Evolutionary conservation across 768 basidiomycete species (phyloP).

Genomic region (Leccinum subgranulosum): DNA sequence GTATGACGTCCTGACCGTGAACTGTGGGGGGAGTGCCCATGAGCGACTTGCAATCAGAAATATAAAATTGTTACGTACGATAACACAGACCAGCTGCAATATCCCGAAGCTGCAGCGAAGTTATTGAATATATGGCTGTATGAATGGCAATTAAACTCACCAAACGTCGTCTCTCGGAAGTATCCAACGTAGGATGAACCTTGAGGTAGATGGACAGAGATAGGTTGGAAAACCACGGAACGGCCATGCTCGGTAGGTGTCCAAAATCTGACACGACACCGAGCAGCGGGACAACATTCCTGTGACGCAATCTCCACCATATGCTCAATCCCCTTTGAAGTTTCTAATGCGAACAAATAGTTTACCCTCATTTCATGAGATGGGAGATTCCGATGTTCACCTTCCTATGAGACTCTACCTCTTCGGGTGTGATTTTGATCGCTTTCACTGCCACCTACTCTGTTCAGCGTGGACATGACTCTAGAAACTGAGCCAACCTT

Average conservation of each 20-base stretch:
- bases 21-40: conserved; percentile 8
- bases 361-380: not conserved
- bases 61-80: conserved; percentile 14
- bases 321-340: conserved; percentile 30
- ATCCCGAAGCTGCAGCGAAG: conserved; percentile 16
- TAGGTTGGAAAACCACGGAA: conserved; percentile 31
- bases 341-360: conserved; percentile 5
- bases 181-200: not conserved
- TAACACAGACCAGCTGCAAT: conserved; percentile 22
- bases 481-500: conserved; percentile 2
- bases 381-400: not conserved
- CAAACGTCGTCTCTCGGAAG: conserved; percentile 2
- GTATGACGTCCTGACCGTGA: conserved; percentile 25
- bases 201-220: conserved; percentile 24
- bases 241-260: conserved; percentile 28
- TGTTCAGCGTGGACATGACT: not conserved
- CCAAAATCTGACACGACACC: conserved; percentile 32
- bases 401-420: not conserved
- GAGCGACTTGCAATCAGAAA: not conserved
- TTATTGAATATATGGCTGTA: not conserved
- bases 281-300: conserved; percentile 30
- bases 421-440: conserved; percentile 1
- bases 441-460: conserved; percentile 23
- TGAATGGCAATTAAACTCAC: conserved; percentile 4
- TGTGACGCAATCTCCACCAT: conserved; percentile 15